Evolutionary conservation across 768 basidiomycete genomes (phyloP), one percentile per base, ranked within the genome.

Genomic region (Strobilomyces echinocephalus): DNA sequence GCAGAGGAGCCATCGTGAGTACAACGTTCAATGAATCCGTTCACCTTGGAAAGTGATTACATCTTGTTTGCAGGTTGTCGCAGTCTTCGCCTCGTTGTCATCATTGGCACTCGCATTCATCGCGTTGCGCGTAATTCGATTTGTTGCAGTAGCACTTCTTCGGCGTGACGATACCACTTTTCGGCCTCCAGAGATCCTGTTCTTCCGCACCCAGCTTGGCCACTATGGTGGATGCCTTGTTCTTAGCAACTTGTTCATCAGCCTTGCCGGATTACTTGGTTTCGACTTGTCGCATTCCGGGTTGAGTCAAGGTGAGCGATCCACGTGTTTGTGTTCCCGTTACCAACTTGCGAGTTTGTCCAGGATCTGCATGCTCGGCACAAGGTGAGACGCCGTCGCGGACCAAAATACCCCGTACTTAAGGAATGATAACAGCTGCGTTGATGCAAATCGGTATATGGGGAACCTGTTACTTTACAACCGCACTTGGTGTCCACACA

Each of bases 171-270:
- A 60, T 28, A 62, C 66, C 54, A 63, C 75, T 16, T 50, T 55
- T 30, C 69, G 70, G 44, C 52, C 60, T 5, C 64, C 67, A 31
- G 81, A 82, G 65, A 79, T 76, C 39, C 70, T 81, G 54, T 87
- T 88, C 67, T 87, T 89, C 67, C 76, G 78, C 52, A 86, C 85
- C 8, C 85, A 86, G 57, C 76, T 88, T 14, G 88, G 88, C 1
- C 77, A 79, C 46, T 88, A 87, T 64, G 77, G 79, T n/a, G 75
- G 73, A 36, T 86, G 81, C 61, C 73, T 90, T 52, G 72, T 88
- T 55, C 58, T 83, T 26, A 77, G 78, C 55, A 83, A 87, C 64
- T 69, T 80, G 49, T 69, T 83, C 63, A 79, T 71, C 52, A 74
- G 77, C 31, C 48, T 74, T 15, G 74, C 82, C 49, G 84, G 82